Percentiles rank a stretch among this genome's conserved stretches.
phyloP scores from a whole-genome alignment of 352 stramenopile genomes.

The Phytophthora citricola region DNA sequence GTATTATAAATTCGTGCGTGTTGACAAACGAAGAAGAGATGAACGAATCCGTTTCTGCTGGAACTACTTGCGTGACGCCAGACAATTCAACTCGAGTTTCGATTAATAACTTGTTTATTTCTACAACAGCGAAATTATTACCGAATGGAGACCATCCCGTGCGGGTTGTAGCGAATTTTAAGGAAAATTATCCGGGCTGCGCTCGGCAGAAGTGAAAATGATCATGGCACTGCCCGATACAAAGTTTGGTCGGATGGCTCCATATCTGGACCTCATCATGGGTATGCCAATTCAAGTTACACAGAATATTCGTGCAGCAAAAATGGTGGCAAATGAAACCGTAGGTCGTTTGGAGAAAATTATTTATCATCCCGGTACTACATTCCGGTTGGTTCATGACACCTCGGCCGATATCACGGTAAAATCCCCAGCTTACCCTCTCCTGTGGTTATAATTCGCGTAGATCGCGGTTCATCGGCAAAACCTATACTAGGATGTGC shows the following conservation, averaged over 20 bases:
- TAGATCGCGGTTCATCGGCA: not conserved
- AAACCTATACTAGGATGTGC: not conserved
- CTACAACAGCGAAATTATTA: not conserved
- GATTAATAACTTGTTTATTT: not conserved
- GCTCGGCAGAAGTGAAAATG: not conserved
- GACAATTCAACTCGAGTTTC: not conserved
- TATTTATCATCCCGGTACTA: not conserved
- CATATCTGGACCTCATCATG: constrained; percentile 14
- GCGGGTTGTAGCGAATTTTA: not conserved
- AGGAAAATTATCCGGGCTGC: not conserved
- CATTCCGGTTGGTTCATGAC: not conserved
- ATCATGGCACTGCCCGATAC: not conserved
- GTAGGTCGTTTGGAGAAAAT: not conserved
- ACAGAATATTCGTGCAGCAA: constrained; percentile 3
- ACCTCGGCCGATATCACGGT: not conserved
- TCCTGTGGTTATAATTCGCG: not conserved
- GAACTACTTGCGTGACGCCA: not conserved
- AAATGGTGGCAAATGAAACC: constrained; percentile 10
- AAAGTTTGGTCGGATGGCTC: constrained; percentile 3
- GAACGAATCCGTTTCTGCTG: not conserved
- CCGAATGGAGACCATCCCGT: not conserved
- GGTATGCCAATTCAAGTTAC: constrained; percentile 11
- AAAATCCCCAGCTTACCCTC: not conserved
- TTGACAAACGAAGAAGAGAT: not conserved
- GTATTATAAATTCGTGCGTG: not conserved